These are phyloP conservation scores for Microstegium vimineum DNA, from an alignment of 176 grass and related monocot species.

Conservation along the genomic window DNA sequence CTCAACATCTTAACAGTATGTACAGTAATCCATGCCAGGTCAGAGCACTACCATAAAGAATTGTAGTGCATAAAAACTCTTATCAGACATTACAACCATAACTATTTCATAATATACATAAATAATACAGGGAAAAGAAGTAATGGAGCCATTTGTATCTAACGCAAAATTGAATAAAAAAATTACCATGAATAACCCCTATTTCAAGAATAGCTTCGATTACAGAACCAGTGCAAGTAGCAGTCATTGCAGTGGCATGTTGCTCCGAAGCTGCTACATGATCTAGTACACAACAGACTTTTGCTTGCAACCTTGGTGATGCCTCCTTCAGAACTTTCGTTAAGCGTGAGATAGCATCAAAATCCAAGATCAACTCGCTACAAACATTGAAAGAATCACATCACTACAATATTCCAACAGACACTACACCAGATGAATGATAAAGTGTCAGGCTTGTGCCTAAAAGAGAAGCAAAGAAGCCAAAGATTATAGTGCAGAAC, in stretches of 20 bases:
- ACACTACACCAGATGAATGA: background rate
- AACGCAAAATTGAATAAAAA: slow-evolving; percentile 13
- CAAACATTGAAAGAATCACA: slow-evolving; percentile 11
- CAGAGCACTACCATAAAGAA: background rate
- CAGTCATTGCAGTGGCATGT: slow-evolving; percentile 46
- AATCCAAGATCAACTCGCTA: slow-evolving; percentile 41
- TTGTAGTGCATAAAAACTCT: background rate
- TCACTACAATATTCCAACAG: background rate
- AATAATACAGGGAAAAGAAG: background rate
- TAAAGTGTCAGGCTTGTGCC: background rate
- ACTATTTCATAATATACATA: background rate
- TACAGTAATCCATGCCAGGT: background rate
- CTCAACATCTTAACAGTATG: background rate
- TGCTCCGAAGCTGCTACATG: slow-evolving; percentile 44
- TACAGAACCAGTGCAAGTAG: slow-evolving; percentile 39
- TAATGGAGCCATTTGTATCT: slow-evolving; percentile 3
- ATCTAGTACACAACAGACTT: slow-evolving; percentile 52
- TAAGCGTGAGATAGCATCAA: slow-evolving; percentile 41
- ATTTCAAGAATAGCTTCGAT: slow-evolving; percentile 55
- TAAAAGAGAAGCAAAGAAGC: background rate
- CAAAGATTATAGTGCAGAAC: background rate
- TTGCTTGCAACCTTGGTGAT: slow-evolving; percentile 57
- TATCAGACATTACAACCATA: slow-evolving; percentile 1
- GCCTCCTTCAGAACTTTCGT: slow-evolving; percentile 49
- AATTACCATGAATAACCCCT: slow-evolving; percentile 40